Evolutionary conservation across 345 rosid genomes (phyloP).

Genomic region (Gossypioides kirkii): DNA sequence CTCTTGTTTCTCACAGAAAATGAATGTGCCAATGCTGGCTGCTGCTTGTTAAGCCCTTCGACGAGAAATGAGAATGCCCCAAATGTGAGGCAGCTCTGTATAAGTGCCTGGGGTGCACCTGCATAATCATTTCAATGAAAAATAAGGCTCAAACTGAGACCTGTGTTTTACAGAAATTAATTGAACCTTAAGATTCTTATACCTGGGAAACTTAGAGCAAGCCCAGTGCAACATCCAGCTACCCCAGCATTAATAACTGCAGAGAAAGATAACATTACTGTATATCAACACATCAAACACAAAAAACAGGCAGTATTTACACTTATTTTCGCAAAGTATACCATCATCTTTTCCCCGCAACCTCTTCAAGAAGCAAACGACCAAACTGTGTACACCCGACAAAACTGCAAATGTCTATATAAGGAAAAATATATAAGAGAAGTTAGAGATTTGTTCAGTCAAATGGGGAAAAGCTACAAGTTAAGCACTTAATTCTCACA

Average conservation of each 20-base stretch:
- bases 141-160: not conserved
- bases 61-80: conserved; percentile 81
- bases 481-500: conserved; percentile 4
- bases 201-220: conserved; percentile 20
- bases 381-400: conserved; percentile 72
- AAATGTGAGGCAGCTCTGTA: conserved; percentile 60
- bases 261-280: conserved; percentile 10
- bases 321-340: conserved; percentile 13
- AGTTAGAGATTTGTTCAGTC: not conserved
- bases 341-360: conserved; percentile 94
- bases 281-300: not conserved
- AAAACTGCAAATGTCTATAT: conserved; percentile 60
- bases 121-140: not conserved
- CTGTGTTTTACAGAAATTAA: conserved; percentile 28
- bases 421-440: not conserved
- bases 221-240: conserved; percentile 36
- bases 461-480: not conserved
- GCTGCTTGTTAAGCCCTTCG: conserved; percentile 76
- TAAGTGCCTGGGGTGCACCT: conserved; percentile 19
- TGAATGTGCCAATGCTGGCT: conserved; percentile 71
- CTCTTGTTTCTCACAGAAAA: conserved; percentile 29
- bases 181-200: not conserved
- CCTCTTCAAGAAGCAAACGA: conserved; percentile 65
- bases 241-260: conserved; percentile 85
- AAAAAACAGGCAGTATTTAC: not conserved